phyloP scores from a whole-genome alignment of 2,329 filamentous ascomycete species.

The Sporothrix pseudoabietina region DNA sequence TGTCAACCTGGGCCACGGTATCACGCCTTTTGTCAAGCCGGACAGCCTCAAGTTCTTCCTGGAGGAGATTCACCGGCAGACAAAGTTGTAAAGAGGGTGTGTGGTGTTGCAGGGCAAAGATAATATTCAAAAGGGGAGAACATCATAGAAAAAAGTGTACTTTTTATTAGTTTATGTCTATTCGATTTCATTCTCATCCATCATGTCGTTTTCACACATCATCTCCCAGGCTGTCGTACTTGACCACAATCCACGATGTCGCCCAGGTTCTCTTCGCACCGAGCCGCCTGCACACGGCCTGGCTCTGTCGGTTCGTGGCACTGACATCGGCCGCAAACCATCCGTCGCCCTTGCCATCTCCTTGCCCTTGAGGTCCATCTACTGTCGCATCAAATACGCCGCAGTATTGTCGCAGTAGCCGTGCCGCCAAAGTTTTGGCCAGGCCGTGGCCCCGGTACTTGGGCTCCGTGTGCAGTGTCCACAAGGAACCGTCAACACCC shows the following conservation, averaged over 20 bases:
- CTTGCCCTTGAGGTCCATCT: slow-evolving; percentile 41
- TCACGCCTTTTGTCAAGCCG: slow-evolving; percentile 92
- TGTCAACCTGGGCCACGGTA: slow-evolving; percentile 91
- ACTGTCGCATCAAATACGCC: slow-evolving; percentile 41
- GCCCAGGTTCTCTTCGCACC: slow-evolving; percentile 59
- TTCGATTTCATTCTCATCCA: slow-evolving; percentile 1
- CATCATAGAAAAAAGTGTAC: slow-evolving; percentile 6
- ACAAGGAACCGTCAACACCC: slow-evolving; percentile 62
- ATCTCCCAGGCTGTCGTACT: slow-evolving; percentile 35
- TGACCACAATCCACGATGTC: slow-evolving; percentile 52
- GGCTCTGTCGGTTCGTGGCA: slow-evolving; percentile 61
- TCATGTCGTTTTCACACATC: slow-evolving; percentile 9
- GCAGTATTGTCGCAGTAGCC: slow-evolving; percentile 57
- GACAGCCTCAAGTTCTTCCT: slow-evolving; percentile 94
- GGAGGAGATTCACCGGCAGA: slow-evolving; percentile 79
- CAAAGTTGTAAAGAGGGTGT: slow-evolving; percentile 42
- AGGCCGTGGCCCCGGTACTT: slow-evolving; percentile 63
- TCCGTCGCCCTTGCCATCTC: slow-evolving; percentile 50
- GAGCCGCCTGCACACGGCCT: slow-evolving; percentile 63
- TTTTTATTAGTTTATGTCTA: not conserved
- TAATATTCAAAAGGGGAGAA: not conserved
- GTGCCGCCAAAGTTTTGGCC: slow-evolving; percentile 62
- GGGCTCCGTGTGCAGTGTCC: slow-evolving; percentile 63
- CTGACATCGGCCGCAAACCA: slow-evolving; percentile 67
- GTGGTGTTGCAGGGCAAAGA: slow-evolving; percentile 3